Base-by-base conservation (phyloP, 306 rosid species). In the Bauhinia variegata region DNA sequence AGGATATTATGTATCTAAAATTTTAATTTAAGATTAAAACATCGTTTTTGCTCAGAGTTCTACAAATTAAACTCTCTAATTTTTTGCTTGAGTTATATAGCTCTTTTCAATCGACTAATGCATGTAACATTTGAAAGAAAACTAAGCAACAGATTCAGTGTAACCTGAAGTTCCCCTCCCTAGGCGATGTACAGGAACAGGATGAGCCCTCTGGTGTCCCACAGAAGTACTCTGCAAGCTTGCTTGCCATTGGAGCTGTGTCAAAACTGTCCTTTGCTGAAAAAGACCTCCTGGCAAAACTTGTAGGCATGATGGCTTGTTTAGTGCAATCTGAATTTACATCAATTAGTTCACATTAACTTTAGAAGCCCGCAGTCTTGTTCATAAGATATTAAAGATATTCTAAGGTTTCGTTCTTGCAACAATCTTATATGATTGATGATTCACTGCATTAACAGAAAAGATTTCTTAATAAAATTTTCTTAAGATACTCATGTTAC, bases 131-230 rank as follows among this genome's bases (percentile, higher is more conserved):
- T 61, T 38, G 18, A 38, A 57, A 6, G 36, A 61, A 79, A 67
- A 63, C 61, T 32, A 19, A 36, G 70, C 76, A 65, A 70, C 46
- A 49, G 18, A 39, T 68, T 54, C 18, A 53, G 57, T 47, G 73
- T 71, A 73, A 93, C 98, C 98, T 87, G 98, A 93, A 60, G 98
- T 89, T 60, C 98, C 98, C 80, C 98, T 84, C 66, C 96, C 96
- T 32, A 93, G 80, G 55, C 96, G 98, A 83, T 93, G 98, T 63
- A 88, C 98, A 28, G 97, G 96, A 67, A 80, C 86, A 70, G 86
- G 85, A 46, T 88, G 92, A 39, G 70, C 37, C 54, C 67, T 77
- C 76, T 70, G 75, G 74, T 68, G 54, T 33, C 47, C 70, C 17
- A 57, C 54, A 74, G 65, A 54, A 68, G 80, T 41, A 62, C 69